Conservation (phyloP, 768 basidiomycete genomes). For the Lactarius deliciosus region DNA sequence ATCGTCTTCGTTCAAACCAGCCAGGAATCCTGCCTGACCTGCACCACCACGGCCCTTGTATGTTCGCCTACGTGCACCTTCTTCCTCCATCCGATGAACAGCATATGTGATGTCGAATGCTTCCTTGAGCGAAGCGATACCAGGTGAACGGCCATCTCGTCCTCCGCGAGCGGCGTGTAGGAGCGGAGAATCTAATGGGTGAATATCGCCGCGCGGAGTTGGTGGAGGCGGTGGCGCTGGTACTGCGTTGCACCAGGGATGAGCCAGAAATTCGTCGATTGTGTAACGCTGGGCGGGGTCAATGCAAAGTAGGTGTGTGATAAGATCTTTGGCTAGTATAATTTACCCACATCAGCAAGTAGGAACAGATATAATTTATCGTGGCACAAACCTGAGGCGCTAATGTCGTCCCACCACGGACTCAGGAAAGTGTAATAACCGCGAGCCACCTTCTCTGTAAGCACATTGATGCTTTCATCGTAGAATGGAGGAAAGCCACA, state of each 20-base stretch:
- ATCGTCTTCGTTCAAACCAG: slow-evolving; percentile 91
- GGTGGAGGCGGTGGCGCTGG: slow-evolving; percentile 63
- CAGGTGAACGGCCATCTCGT: slow-evolving; percentile 81
- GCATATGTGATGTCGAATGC: slow-evolving; percentile 99
- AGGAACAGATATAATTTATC: slow-evolving; percentile 1
- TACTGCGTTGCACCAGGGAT: slow-evolving; percentile 88
- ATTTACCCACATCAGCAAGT: slow-evolving; percentile 22
- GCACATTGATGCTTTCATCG: slow-evolving; percentile 96
- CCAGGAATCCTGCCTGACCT: slow-evolving; percentile 72
- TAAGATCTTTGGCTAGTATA: slow-evolving; percentile 86
- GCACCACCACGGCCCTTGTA: slow-evolving; percentile 78
- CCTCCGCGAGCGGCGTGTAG: slow-evolving; percentile 77
- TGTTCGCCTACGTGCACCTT: slow-evolving; percentile 83
- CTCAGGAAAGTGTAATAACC: slow-evolving; percentile 98
- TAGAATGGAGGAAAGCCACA: slow-evolving; percentile 99
- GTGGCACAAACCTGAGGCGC: slow-evolving; percentile 57
- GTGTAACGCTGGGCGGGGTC: slow-evolving; percentile 95
- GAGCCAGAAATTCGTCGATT: slow-evolving; percentile 95
- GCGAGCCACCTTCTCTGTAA: slow-evolving; percentile 96
- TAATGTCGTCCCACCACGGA: slow-evolving; percentile 99
- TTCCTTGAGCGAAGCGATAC: slow-evolving; percentile 90
- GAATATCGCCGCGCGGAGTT: slow-evolving; percentile 53
- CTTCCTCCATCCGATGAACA: slow-evolving; percentile 99
- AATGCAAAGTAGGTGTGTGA: slow-evolving; percentile 91
- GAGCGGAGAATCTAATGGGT: slow-evolving; percentile 83